phyloP scores from a whole-genome alignment of 306 rosid genomes.

The Quercus engelmannii region DNA sequence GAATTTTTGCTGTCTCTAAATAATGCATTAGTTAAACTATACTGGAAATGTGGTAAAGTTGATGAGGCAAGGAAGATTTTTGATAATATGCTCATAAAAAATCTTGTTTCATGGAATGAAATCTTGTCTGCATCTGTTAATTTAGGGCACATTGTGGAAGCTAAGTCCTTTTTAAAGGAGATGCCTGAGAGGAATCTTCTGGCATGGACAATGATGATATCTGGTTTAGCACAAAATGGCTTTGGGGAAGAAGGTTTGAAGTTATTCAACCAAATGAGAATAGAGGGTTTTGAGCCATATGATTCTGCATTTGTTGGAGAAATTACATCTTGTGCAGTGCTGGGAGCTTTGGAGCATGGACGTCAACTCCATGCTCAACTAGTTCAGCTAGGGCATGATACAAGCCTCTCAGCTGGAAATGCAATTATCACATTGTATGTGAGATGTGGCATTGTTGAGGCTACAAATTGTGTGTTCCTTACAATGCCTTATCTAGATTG shows the following conservation, averaged over 20 bases:
- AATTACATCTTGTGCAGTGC: too few relatives aligned
- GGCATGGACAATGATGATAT: too few relatives aligned
- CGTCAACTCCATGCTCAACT: constrained; percentile 44
- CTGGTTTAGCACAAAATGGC: not conserved
- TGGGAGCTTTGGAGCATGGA: not conserved
- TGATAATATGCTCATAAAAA: constrained; percentile 26
- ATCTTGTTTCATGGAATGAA: constrained; percentile 48
- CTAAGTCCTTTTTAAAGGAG: constrained; percentile 31
- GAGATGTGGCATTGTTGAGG: constrained; percentile 48
- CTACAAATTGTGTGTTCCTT: constrained; percentile 35
- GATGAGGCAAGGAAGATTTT: constrained; percentile 33
- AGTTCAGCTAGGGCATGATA: constrained; percentile 31
- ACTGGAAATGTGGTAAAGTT: not conserved
- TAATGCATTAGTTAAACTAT: too few relatives aligned
- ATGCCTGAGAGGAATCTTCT: constrained; percentile 7
- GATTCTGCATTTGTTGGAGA: too few relatives aligned
- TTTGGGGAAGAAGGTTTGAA: too few relatives aligned
- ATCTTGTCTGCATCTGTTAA: constrained; percentile 44
- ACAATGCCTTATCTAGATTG: constrained; percentile 50
- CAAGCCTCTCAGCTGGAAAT: constrained; percentile 47
- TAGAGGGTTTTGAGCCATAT: too few relatives aligned
- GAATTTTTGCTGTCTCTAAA: not conserved
- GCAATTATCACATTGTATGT: constrained; percentile 51
- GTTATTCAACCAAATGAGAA: too few relatives aligned
- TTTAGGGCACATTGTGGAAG: constrained; percentile 34